Evolutionary conservation across 495 filamentous ascomycete genomes (phyloP).

Genomic region (Aspergillus mulundensis): DNA sequence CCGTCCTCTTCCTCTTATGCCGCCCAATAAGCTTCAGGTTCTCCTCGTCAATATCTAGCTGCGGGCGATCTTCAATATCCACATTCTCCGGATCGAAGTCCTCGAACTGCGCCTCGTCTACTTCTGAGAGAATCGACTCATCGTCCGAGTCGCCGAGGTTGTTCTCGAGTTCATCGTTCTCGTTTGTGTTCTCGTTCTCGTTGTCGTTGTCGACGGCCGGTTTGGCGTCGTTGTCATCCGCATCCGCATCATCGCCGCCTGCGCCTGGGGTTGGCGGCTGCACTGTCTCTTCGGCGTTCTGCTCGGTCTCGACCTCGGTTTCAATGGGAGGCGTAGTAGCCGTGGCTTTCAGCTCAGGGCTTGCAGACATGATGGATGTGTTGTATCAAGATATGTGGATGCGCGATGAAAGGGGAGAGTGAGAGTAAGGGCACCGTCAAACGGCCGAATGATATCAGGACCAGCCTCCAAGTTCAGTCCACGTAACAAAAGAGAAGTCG

Average conservation of each 20-base stretch:
- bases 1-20: conserved; percentile 78
- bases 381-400: not conserved
- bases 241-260: conserved; percentile 16
- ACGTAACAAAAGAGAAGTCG: not conserved
- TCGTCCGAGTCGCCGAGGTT: conserved; percentile 59
- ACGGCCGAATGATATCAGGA: not conserved
- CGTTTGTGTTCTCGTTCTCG: conserved; percentile 10
- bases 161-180: conserved; percentile 16
- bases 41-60: conserved; percentile 81
- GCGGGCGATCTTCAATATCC: conserved; percentile 69
- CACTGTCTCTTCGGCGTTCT: conserved; percentile 19
- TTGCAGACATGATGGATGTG: conserved; percentile 35
- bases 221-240: conserved; percentile 3
- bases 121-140: conserved; percentile 85
- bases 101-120: conserved; percentile 91
- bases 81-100: conserved; percentile 81
- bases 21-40: conserved; percentile 70
- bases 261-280: conserved; percentile 15
- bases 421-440: not conserved
- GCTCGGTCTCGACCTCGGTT: conserved; percentile 22
- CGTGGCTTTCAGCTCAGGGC: conserved; percentile 30
- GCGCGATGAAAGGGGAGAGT: not conserved
- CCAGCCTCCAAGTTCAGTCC: not conserved
- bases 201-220: conserved; percentile 14
- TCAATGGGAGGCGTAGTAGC: conserved; percentile 21